These are phyloP conservation scores for Funneliformis caledonium DNA, from an alignment of 371 early-diverging fungal genomes.

Conservation along the genomic window DNA sequence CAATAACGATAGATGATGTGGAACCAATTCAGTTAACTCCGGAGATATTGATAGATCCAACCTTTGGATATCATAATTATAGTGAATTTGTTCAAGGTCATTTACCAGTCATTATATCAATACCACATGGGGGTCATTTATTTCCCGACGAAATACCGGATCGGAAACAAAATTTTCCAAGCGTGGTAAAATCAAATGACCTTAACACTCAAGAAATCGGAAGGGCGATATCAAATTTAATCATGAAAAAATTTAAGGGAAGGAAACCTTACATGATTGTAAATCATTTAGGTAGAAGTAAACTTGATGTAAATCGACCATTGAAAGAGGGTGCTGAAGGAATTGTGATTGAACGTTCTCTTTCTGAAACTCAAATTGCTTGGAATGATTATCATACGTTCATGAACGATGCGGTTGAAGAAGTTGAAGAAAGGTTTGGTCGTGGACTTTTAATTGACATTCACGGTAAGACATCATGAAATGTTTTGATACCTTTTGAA, in stretches of 20 bases:
- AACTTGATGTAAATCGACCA: conserved; percentile 27
- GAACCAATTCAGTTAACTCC: too few species aligned
- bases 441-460: conserved; percentile 34
- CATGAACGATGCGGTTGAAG: conserved; percentile 24
- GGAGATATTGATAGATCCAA: too few species aligned
- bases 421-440: conserved; percentile 15
- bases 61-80: too few species aligned
- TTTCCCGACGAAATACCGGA: conserved; percentile 4
- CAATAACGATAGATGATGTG: too few species aligned
- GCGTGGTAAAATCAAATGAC: neutral
- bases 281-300: conserved; percentile 23
- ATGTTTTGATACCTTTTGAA: too few species aligned
- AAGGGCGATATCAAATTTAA: neutral
- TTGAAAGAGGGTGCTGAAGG: conserved; percentile 22
- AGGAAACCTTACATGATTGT: conserved; percentile 6
- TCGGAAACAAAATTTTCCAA: conserved; percentile 12
- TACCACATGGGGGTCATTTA: conserved; percentile 30
- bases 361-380: conserved; percentile 10
- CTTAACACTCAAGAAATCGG: conserved; percentile 30
- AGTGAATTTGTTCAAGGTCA: conserved; percentile 5
- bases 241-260: neutral
- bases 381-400: conserved; percentile 33
- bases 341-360: too few species aligned
- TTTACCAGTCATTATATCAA: conserved; percentile 5
- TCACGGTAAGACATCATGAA: conserved; percentile 18